A percentile compares a stretch with the other conserved stretches of the same genome.
phyloP scores from a whole-genome alignment of 129 eudicot species.

The Tagetes erecta region DNA sequence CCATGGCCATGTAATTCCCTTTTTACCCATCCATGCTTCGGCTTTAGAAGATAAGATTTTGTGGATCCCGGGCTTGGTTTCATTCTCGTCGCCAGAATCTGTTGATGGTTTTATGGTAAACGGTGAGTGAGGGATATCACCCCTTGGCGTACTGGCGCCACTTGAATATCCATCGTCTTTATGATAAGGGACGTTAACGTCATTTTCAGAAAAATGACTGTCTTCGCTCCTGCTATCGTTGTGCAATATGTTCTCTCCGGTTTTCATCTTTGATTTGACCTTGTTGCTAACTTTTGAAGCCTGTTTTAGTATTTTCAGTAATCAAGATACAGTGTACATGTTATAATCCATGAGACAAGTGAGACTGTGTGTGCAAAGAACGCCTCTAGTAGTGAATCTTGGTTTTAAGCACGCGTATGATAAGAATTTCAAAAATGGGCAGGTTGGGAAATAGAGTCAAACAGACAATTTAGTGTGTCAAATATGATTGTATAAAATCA shows the following conservation, averaged over 20 bases:
- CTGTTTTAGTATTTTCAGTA: constrained; percentile 30
- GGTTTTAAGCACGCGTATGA: not conserved
- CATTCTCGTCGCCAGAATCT: constrained; percentile 61
- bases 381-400: not conserved
- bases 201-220: constrained; percentile 52
- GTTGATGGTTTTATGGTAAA: constrained; percentile 30
- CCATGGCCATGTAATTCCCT: constrained; percentile 89
- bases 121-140: constrained; percentile 54
- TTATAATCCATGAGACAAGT: no score
- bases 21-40: constrained; percentile 88
- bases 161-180: constrained; percentile 72
- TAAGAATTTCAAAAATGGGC: not conserved
- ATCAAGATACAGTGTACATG: constrained; percentile 23
- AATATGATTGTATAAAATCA: not conserved
- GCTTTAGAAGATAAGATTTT: constrained; percentile 68
- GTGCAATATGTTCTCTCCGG: constrained; percentile 33
- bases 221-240: constrained; percentile 63
- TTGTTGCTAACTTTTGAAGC: constrained; percentile 86
- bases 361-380: not conserved
- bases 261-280: constrained; percentile 65
- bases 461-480: not conserved
- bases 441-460: not conserved
- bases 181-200: constrained; percentile 38
- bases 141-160: constrained; percentile 91
- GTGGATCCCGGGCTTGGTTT: constrained; percentile 49